phyloP scores from a whole-genome alignment of 306 rosid genomes.

The Styphnolobium japonicum region DNA sequence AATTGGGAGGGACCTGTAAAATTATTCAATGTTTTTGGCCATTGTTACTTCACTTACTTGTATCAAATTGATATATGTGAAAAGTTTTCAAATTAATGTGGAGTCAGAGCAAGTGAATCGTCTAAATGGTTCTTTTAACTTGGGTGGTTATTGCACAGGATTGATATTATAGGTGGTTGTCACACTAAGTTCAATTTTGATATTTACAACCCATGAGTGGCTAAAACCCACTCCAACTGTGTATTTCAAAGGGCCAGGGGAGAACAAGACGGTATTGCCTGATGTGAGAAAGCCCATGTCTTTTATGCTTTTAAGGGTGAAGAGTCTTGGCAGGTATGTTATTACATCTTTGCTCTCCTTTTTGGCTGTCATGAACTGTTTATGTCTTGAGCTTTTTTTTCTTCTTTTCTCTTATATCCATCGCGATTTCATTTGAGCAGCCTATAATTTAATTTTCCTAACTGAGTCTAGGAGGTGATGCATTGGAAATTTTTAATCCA shows the following conservation, averaged over 20 bases:
- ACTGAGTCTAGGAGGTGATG: background rate
- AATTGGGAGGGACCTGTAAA: background rate
- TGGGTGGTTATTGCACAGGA: slow-evolving; percentile 39
- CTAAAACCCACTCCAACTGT: slow-evolving; percentile 52
- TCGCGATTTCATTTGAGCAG: background rate
- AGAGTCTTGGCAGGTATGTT: slow-evolving; percentile 96
- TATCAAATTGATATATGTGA: background rate
- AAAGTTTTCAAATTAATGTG: background rate
- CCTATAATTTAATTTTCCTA: background rate
- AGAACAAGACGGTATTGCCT: slow-evolving; percentile 63
- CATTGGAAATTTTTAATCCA: background rate
- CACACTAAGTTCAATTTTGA: slow-evolving; percentile 65
- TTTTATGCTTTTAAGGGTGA: slow-evolving; percentile 64
- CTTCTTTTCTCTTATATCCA: too few relatives aligned
- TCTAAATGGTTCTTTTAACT: background rate
- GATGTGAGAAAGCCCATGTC: slow-evolving; percentile 57
- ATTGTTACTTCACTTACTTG: background rate
- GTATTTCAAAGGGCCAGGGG: slow-evolving; percentile 77
- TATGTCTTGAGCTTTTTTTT: background rate
- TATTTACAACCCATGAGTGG: slow-evolving; percentile 74
- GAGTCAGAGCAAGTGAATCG: background rate
- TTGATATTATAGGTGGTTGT: slow-evolving; percentile 55
- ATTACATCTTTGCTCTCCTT: background rate
- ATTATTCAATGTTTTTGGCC: background rate
- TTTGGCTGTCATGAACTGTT: background rate